Conservation (phyloP, 352 stramenopile species). For the Pythium phragmitis region DNA sequence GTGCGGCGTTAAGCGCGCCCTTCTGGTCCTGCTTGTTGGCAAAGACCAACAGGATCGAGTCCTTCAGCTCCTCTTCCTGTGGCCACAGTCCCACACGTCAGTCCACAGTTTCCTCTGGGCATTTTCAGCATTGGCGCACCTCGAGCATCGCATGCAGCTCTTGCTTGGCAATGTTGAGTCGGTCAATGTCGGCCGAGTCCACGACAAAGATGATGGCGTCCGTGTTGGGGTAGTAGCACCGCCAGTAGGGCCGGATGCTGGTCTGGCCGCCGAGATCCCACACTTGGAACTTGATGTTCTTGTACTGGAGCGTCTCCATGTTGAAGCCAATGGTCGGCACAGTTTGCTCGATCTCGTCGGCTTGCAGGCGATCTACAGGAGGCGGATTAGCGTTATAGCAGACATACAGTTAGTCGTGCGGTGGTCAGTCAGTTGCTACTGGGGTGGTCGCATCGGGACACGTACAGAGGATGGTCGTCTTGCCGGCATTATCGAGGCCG, state of each 20-base stretch:
- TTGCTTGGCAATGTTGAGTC: conserved; percentile 97
- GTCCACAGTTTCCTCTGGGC: background rate
- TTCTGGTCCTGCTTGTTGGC: conserved; percentile 99
- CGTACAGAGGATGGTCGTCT: conserved; percentile 99
- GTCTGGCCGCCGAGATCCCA: conserved; percentile 99
- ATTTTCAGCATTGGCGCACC: conserved; percentile 28
- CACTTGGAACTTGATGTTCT: conserved; percentile 97
- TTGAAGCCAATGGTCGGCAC: conserved; percentile 99
- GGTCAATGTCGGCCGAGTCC: conserved; percentile 95
- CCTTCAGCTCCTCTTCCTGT: conserved; percentile 98
- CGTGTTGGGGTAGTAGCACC: conserved; percentile 99
- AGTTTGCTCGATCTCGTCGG: conserved; percentile 97
- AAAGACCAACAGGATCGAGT: conserved; percentile 99
- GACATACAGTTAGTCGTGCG: background rate
- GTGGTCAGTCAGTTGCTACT: background rate
- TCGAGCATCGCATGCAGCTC: conserved; percentile 98
- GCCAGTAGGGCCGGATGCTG: conserved; percentile 99
- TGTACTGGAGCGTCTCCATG: conserved; percentile 91
- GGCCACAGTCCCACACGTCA: background rate
- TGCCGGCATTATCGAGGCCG: conserved; percentile 99
- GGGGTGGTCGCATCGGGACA: conserved; percentile 13
- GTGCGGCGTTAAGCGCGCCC: conserved; percentile 87
- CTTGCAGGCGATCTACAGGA: conserved; percentile 67
- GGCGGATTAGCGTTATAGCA: background rate
- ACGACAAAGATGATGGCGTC: conserved; percentile 97